Evolutionary conservation across 2,329 filamentous ascomycete species (phyloP), one percentile per base, ranked within the genome.

Genomic region (Magnaporthiopsis incrustans): DNA sequence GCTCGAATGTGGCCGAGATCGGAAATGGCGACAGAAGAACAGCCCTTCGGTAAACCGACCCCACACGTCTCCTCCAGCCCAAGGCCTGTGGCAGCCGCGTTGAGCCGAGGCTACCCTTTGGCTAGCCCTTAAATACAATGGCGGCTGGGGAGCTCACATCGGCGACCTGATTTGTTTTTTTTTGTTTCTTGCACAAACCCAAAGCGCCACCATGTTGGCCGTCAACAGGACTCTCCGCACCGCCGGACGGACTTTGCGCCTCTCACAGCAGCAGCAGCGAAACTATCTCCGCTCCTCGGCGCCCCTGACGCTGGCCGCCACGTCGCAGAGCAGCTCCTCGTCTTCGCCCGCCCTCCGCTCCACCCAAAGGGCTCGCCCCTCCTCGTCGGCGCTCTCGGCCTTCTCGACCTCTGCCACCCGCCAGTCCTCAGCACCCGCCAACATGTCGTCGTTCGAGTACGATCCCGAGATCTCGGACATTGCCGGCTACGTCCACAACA

Each of bases 401-500:
- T 63, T 63, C 56, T 63, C 61, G 25, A 63, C 61, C 27, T 63
- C 56, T 27, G 56, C 61, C 57, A n/a, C 61, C 32, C 61, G 56
- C 53, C 56, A 27, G 33, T 63, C 53, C 68, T 83, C 80, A 64
- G 77, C 78, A 68, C 80, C 82, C 70, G 22, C 22, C 44, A 78
- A 82, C 70, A 74, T 78, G 76, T 76, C 84, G 73, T 75, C 81
- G 59, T 75, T 80, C 71, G 83, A 87, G 70, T 97, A 94, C 78
- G 94, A 98, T 75, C 87, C 90, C 68, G 94, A 97, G 81, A 95
- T 98, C 77, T 88, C 87, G 77, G 93, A 98, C 76, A 97, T 99
- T 82, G 94, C 94, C 67, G 86, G 84, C 78, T 99, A 97, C 79
- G 90, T 98, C 75, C 91, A 96, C 83, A 91, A 93, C 76, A 94